These are phyloP conservation scores for Phoma sp. DNA, from an alignment of 2,329 filamentous ascomycete species.

Conservation along the genomic window DNA sequence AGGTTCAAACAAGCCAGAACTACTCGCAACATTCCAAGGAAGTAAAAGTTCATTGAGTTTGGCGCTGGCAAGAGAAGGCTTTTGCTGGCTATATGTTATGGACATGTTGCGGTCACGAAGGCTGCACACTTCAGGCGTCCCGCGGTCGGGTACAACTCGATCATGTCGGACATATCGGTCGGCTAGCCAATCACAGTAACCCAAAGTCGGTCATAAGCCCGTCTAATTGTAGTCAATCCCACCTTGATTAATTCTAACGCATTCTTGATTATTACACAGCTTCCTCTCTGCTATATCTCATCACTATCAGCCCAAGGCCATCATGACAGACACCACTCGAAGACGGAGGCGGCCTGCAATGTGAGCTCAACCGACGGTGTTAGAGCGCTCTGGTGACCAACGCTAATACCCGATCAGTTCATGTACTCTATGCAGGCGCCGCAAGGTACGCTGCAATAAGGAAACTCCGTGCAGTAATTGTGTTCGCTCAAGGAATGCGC, in stretches of 20 bases:
- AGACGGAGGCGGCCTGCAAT: constrained; percentile 54
- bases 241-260: not conserved
- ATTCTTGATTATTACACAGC: not conserved
- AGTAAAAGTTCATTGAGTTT: not conserved
- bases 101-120: too few species aligned
- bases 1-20: not conserved
- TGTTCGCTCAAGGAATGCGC: constrained; percentile 61
- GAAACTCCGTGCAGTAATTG: constrained; percentile 67
- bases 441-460: constrained; percentile 69
- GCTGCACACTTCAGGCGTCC: not conserved
- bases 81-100: not conserved
- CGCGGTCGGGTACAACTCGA: not conserved
- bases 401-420: constrained; percentile 50
- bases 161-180: constrained; percentile 2
- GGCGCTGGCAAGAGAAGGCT: not conserved
- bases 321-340: constrained; percentile 32
- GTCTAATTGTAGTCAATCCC: too few species aligned
- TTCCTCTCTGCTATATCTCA: not conserved
- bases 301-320: not conserved
- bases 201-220: not conserved
- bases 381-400: not conserved
- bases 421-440: constrained; percentile 64
- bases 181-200: constrained; percentile 4
- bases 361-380: constrained; percentile 39
- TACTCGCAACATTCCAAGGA: too few species aligned